Percentiles rank a stretch among this genome's conserved stretches.
Evolutionary conservation across 306 rosid genomes (phyloP).

Genomic region (Rubus parviflorus): DNA sequence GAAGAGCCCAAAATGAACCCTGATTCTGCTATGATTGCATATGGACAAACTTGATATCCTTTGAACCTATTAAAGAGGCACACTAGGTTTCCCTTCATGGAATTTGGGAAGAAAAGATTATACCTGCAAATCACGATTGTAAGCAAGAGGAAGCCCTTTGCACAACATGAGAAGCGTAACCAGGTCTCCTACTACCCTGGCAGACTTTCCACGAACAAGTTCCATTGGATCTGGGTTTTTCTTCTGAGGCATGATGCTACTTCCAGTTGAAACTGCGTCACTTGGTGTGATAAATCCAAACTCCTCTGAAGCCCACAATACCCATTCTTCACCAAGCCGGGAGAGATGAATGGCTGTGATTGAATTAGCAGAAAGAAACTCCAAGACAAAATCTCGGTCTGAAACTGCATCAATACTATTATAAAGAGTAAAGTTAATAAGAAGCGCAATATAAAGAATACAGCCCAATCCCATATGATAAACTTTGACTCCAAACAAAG

Average conservation of each 20-base stretch:
- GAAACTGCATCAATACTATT: constrained; percentile 93
- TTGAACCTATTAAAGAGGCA: not conserved
- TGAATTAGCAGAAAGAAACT: constrained; percentile 86
- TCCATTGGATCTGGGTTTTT: constrained; percentile 99
- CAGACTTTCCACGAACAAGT: constrained; percentile 97
- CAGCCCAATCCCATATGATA: not conserved
- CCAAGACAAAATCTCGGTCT: constrained; percentile 89
- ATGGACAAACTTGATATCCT: not conserved
- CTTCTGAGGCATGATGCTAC: constrained; percentile 99
- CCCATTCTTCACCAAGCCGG: constrained; percentile 99
- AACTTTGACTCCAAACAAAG: not conserved
- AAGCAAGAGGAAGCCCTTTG: constrained; percentile 98
- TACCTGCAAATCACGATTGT: constrained; percentile 98
- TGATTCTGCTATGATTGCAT: not conserved
- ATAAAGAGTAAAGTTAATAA: constrained; percentile 23
- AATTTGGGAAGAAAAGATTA: constrained; percentile 4
- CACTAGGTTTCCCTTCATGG: not conserved
- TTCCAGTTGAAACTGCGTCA: constrained; percentile 93
- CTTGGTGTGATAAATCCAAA: constrained; percentile 92
- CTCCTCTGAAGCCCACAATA: constrained; percentile 96
- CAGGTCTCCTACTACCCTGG: constrained; percentile 84
- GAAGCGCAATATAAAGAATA: not conserved
- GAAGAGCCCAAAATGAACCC: not conserved
- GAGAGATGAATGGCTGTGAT: constrained; percentile 92
- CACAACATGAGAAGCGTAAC: constrained; percentile 87